phyloP scores from a whole-genome alignment of 176 grass and related monocot species.

The Pontederia paniculata region DNA sequence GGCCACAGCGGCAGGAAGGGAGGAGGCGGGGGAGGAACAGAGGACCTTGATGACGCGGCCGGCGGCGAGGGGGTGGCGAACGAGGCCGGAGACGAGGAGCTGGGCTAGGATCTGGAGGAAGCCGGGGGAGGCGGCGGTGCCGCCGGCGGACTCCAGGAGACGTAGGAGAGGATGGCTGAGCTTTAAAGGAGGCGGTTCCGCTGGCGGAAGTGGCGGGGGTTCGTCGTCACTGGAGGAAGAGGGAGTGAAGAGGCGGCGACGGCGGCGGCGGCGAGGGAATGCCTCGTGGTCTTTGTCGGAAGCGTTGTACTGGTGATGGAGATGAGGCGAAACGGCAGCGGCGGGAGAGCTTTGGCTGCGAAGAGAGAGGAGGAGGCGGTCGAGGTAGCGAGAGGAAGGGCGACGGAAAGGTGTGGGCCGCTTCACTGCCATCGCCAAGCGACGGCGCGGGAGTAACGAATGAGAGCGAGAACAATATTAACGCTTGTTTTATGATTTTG shows the following conservation, averaged over 20 bases:
- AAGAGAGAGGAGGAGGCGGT: constrained; percentile 16
- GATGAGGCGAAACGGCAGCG: not conserved
- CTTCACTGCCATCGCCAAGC: constrained; percentile 1
- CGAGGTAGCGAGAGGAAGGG: constrained; percentile 12
- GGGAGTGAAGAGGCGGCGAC: not conserved
- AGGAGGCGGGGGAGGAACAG: constrained; percentile 29
- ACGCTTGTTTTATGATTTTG: too few relatives aligned
- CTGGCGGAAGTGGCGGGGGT: constrained; percentile 5
- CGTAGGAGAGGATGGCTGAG: constrained; percentile 33
- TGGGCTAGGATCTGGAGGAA: constrained; percentile 42
- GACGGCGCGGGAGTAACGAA: too few relatives aligned
- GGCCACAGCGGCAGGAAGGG: constrained; percentile 8
- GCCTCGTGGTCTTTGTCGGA: constrained; percentile 1
- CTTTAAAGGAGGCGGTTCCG: not conserved
- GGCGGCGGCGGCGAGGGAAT: not conserved
- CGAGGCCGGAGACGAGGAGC: constrained; percentile 15
- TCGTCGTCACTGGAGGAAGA: not conserved
- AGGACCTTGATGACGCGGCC: constrained; percentile 29
- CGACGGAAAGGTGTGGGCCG: not conserved
- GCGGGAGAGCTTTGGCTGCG: constrained; percentile 7
- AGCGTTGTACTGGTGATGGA: not conserved
- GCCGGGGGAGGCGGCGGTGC: constrained; percentile 18
- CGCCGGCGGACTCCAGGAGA: constrained; percentile 28
- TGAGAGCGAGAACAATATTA: too few relatives aligned
- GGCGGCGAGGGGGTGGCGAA: constrained; percentile 26